Base-by-base conservation (phyloP, 345 rosid species). In the Eucalyptus urophylla region DNA sequence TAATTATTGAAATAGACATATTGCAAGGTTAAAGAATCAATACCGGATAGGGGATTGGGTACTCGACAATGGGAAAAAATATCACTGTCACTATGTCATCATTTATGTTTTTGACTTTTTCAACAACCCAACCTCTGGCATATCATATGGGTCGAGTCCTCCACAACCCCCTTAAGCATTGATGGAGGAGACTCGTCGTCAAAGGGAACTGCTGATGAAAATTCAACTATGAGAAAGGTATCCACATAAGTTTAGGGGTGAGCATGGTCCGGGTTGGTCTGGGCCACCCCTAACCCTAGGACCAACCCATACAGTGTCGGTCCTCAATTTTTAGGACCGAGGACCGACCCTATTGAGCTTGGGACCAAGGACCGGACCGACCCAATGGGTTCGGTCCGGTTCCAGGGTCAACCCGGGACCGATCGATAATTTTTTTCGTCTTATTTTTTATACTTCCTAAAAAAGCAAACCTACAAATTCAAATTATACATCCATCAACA, bases 161-260 rank as follows among this genome's bases (percentile, higher is more conserved):
- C 96, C 93, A 92, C 90, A 95, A 86, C 87, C 93, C 95, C 67
- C 89, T 94, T 86, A 95, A 91, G 93, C 92, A 92, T 86, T 91
- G 96, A 88, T 89, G 90, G 88, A 91, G 88, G 54, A 95, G 92
- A 94, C 96, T 94, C 86, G 90, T 56, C 25, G 89, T 90, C 94
- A 96, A 89, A 89, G 95, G 89, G 91, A 97, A 95, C 91, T 96
- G 99, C 89, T 95, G 98, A 87, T 88, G 91, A 87, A 96, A 89
- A 93, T 92, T 92, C 92, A 97, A 95, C 92, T 97, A 98, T 53
- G 97, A 95, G 83, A 97, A 92, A 88, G 98, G 99, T 93, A 97
- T 97, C 98, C 97, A 93, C 98, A 97, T 97, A 90, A 97, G 90
- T 44, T 96, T n/a, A n/a, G n/a, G n/a, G n/a, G n/a, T n/a, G n/a